Base-by-base conservation (phyloP, 768 basidiomycete species). In the Amylocystis lapponica region DNA sequence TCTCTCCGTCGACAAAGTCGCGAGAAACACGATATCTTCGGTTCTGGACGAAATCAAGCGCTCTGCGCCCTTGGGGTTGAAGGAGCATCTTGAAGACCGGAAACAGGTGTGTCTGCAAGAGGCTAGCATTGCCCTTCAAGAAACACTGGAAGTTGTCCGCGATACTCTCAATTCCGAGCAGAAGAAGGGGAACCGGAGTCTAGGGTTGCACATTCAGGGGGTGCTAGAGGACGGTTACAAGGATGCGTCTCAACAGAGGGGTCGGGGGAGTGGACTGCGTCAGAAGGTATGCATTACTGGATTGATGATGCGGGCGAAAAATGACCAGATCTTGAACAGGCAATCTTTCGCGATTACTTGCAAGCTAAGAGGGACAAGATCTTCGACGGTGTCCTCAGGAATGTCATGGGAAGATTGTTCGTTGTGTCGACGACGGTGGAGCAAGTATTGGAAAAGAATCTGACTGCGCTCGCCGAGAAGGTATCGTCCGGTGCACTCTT, bases 101-200 rank as follows among this genome's bases (percentile, higher is more conserved):
- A 76, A 69, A 17, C 71, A 76, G 41, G 56, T 67, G 20, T 75
- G 75, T 45, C 55, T 73, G 7, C 69, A 76, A 44, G 77, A 79
- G 53, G 76, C 75, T 0, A 63, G 66, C 7, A 63, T 72, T 7
- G 70, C 76, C 1, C 60, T 81, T 38, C 59, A 63, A 38, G 72
- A 74, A 33, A 68, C 71, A 3, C 62, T 79, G 41, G 69, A 67
- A 10, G 55, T 68, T 21, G 76, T 81, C 3, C 61, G 63, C 27
- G 72, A 75, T 36, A 71, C 74, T 4, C 64, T 81, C 61, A 67
- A 63, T 48, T 62, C 51, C 13, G 66, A 78, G 48, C 79, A 81
- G 59, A 81, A 81, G 59, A 76, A 80, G 40, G 63, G 78, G 5
- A 80, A 78, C 0, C 66, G 78, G 16, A 73, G 67, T 48, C 64